These are phyloP conservation scores for Thalassiosira profunda DNA, from an alignment of 108 stramenopile genomes.

Conservation along the genomic window DNA sequence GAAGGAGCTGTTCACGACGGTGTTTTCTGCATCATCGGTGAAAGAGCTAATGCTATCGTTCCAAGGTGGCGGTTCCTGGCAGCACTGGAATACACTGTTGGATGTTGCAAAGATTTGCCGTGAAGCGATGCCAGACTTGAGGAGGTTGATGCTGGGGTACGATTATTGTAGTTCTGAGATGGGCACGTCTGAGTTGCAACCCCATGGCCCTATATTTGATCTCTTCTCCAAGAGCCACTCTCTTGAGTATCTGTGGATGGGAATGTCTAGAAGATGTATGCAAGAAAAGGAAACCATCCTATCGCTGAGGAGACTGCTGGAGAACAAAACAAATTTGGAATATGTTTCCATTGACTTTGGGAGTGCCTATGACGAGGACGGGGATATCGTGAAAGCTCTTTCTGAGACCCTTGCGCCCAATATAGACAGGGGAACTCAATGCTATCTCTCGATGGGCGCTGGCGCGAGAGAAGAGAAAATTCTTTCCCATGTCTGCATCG, in stretches of 20 bases:
- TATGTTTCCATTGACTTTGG: conserved; percentile 4
- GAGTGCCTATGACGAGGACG: not conserved
- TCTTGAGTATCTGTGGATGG: not conserved
- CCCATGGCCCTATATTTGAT: not conserved
- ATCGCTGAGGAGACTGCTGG: not conserved
- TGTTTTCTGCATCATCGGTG: not conserved
- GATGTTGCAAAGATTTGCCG: not conserved
- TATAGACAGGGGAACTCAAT: not conserved
- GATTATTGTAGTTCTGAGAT: not conserved
- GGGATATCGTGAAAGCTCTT: conserved; percentile 3
- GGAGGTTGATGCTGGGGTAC: not conserved
- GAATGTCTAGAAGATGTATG: not conserved
- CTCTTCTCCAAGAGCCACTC: conserved; percentile 10
- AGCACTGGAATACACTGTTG: conserved; percentile 5
- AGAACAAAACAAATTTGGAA: conserved; percentile 2
- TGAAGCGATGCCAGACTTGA: not conserved
- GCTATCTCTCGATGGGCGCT: too few relatives aligned
- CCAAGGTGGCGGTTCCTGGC: not conserved
- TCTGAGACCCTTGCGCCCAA: not conserved
- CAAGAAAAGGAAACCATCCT: not conserved
- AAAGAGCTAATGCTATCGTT: conserved; percentile 2
- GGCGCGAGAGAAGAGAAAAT: too few relatives aligned
- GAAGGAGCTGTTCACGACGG: conserved; percentile 3
- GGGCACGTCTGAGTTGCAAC: too few relatives aligned
- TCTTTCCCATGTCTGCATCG: conserved; percentile 4